A percentile compares a stretch with the other conserved stretches of the same genome.
Evolutionary conservation across 2,329 filamentous ascomycete species (phyloP).

Genomic region (Colletotrichum horii): DNA sequence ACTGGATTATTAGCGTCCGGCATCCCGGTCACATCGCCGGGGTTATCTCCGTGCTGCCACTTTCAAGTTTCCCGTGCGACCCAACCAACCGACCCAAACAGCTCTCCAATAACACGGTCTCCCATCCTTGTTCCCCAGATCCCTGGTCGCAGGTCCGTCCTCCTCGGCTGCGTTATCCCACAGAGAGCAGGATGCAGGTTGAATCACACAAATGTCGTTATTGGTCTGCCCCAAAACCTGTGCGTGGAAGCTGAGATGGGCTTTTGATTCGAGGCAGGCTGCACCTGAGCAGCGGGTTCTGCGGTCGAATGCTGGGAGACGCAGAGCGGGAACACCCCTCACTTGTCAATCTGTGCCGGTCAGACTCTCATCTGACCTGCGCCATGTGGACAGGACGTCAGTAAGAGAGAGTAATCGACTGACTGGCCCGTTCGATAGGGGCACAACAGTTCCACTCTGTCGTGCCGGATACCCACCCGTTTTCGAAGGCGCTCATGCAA

Average conservation of each 20-base stretch:
- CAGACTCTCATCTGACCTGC: background rate
- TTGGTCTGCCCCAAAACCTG: background rate
- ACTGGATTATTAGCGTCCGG: background rate
- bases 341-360: background rate
- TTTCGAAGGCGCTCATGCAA: background rate
- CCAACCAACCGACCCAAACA: background rate
- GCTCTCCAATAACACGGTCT: background rate
- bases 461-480: background rate
- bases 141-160: slow-evolving; percentile 3
- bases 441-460: background rate
- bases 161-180: background rate
- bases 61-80: background rate
- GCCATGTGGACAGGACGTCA: background rate
- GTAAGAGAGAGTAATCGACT: background rate
- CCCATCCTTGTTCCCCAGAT: slow-evolving; percentile 1
- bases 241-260: background rate
- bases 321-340: background rate
- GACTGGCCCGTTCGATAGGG: background rate
- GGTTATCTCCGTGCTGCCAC: background rate
- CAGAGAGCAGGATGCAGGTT: background rate
- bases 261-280: background rate
- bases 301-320: background rate
- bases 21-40: slow-evolving; percentile 1
- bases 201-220: background rate
- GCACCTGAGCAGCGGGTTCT: background rate